Base-by-base conservation (phyloP, 306 rosid species). In the Ammopiptanthus mongolicus region DNA sequence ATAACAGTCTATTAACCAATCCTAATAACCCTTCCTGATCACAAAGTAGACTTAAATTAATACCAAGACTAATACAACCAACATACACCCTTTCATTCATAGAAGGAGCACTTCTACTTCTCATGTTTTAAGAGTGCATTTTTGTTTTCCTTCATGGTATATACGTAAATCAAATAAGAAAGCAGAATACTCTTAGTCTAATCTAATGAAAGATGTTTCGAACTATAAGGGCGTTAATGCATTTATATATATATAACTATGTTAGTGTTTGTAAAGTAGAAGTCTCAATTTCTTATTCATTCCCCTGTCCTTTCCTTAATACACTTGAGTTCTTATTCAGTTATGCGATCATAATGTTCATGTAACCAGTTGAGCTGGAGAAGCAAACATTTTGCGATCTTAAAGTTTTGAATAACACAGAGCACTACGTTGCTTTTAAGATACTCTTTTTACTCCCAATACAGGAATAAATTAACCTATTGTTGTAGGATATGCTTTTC, bases 301-400 rank as follows among this genome's bases (percentile, higher is more conserved):
- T n/a, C n/a, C 22, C 44, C 36, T 69, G 31, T 14, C 29, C 65
- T 42, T 73, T 58, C 61, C n/a, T 34, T 0, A 23, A 25, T 70
- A 5, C 5, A 21, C 69, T 55, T 17, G 46, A 47, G 55, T 78
- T 59, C 39, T 69, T 10, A 19, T 69, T 46, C 58, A 62, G 53
- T 77, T 50, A 61, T 77, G 65, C 60, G 25, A 23, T 75, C 60
- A 29, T 83, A 60, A 78, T 55, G 22, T 79, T 48, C 51, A 31
- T 83, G 62, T 81, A 25, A 74, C 44, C 91, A 89, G 95, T 89
- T 83, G 91, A 87, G 88, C 80, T 87, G 83, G 92, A 91, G 56
- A 87, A 87, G 80, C 97, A 88, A 65, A 83, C 87, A 76, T 89
- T 80, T 75, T 89, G 92, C 33, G 94, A 89, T 81, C 92, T 91